Evolutionary conservation across 305 asterid genomes (phyloP), one percentile per base, ranked within the genome.

Genomic region (Fraxinus platypoda): DNA sequence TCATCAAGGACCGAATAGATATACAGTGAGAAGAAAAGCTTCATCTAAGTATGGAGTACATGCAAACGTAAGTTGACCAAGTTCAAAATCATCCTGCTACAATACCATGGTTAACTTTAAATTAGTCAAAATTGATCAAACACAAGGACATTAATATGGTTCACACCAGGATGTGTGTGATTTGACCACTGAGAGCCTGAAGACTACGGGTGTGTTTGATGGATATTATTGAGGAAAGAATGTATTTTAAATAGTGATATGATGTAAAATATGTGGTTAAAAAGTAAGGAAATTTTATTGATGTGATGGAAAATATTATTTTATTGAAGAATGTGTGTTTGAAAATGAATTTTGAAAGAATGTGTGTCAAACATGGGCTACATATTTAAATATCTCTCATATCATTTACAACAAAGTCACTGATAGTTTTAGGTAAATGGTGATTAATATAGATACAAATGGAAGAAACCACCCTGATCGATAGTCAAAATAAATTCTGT

Each of bases 111-210:
- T 49, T 66, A 64, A 38, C 57, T 77, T 33, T 52, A 30, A 83
- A 75, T 54, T 72, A 79, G 76, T 80, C 49, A 78, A 77, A 70
- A 81, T 77, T 41, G 49, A 79, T 73, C 77, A 59, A 84, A 77
- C 68, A 59, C 37, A 41, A 76, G 59, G 71, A n/a, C 12, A 68
- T 34, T 75, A 11, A 31, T 37, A 68, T 4, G 68, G 59, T 28
- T 35, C 28, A 21, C 76, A 31, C 59, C 8, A 79, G 78, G 81
- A 66, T 71, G 35, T 82, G 38, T 68, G 70, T 74, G 79, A 34
- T 74, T 74, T 26, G 57, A 68, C 74, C 68, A 21, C 71, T 62
- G 7, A 41, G 74, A 80, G 81, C 76, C 26, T 54, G 12, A 37
- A 75, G 26, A 49, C 59, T 23, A 30, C 33, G 33, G 33, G 33